Evolutionary conservation across 495 filamentous ascomycete genomes (phyloP).

Genomic region (Aspergillus cavernicola): DNA sequence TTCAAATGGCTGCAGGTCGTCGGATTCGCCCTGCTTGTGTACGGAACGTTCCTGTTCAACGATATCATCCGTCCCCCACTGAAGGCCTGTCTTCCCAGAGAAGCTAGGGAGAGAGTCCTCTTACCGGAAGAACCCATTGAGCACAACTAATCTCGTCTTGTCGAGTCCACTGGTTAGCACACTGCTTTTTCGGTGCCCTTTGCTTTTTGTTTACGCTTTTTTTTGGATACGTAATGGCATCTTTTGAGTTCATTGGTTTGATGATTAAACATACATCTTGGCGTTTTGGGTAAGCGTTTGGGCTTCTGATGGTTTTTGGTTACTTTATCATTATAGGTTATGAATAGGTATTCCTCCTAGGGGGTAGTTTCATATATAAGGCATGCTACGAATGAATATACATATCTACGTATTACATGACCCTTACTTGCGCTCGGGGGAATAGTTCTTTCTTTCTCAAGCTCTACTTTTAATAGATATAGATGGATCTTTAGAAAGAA

Average conservation of each 20-base stretch:
- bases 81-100: conserved; percentile 49
- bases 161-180: background rate
- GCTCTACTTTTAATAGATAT: too few species aligned
- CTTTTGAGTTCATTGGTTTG: background rate
- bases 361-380: too few species aligned
- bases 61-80: conserved; percentile 82
- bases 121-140: conserved; percentile 83
- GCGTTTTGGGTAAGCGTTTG: background rate
- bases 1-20: conserved; percentile 97
- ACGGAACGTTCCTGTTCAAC: conserved; percentile 97
- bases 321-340: too few species aligned
- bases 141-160: conserved; percentile 45
- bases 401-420: too few species aligned
- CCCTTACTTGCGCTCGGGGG: too few species aligned
- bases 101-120: conserved; percentile 52
- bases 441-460: too few species aligned
- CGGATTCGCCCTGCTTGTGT: conserved; percentile 86
- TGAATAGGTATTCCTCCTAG: too few species aligned
- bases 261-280: background rate
- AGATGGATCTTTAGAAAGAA: too few species aligned
- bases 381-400: too few species aligned
- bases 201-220: background rate
- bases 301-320: background rate
- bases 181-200: background rate
- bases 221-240: background rate